These are phyloP conservation scores for Scenedesmus sp. DNA, from an alignment of 163 green algal genomes.

Conservation along the genomic window DNA sequence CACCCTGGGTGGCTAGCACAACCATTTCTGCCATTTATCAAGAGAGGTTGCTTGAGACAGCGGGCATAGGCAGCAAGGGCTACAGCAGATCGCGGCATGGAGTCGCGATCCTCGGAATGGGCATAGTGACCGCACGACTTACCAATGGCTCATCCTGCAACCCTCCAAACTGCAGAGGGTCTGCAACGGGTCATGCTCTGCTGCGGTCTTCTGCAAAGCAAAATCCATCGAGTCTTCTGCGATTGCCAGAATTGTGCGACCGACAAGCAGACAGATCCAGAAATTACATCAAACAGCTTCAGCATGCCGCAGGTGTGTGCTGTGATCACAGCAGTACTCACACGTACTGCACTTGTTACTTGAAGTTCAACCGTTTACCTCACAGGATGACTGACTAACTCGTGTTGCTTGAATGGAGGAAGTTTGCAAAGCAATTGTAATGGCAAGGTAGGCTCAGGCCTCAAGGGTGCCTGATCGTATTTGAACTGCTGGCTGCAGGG, in stretches of 20 bases:
- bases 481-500: background rate
- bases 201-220: background rate
- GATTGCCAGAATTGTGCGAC: background rate
- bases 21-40: background rate
- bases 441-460: background rate
- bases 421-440: too few relatives aligned
- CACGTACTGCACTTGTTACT: background rate
- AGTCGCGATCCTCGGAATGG: background rate
- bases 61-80: background rate
- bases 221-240: background rate
- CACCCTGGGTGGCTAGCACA: background rate
- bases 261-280: background rate
- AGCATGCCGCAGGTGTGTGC: background rate
- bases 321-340: background rate
- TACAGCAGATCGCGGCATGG: background rate
- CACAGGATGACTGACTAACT: too few relatives aligned
- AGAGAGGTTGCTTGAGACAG: background rate
- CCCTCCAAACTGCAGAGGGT: slow-evolving; percentile 41
- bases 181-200: slow-evolving; percentile 16
- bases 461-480: background rate
- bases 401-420: too few relatives aligned
- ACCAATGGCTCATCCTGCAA: slow-evolving; percentile 28
- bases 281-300: background rate
- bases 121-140: background rate
- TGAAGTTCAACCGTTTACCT: background rate